phyloP scores from a whole-genome alignment of 83 land plant genomes.

The Diphasiastrum complanatum region DNA sequence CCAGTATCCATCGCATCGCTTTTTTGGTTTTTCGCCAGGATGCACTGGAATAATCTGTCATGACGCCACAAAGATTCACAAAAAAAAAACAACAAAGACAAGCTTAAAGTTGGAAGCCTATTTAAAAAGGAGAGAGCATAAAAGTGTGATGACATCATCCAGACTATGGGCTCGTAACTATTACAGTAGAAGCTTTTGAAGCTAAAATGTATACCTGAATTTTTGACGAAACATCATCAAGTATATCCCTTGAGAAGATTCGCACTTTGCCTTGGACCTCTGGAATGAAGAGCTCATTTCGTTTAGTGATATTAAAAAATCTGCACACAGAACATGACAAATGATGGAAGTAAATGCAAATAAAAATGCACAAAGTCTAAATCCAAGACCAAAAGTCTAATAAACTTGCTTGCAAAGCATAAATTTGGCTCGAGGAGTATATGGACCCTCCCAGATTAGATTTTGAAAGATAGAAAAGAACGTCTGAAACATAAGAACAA shows the following conservation, averaged over 20 bases:
- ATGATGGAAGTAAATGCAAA: no score
- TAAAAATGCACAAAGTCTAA: no score
- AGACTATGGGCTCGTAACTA: background rate
- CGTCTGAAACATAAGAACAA: no score
- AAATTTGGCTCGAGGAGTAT: no score
- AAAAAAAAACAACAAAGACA: background rate
- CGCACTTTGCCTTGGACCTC: constrained; percentile 17
- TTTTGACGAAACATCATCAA: constrained; percentile 11
- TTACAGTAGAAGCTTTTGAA: background rate
- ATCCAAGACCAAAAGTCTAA: no score
- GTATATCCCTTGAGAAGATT: constrained; percentile 16
- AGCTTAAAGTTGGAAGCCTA: background rate
- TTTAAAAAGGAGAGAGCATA: constrained; percentile 2
- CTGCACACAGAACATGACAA: no score
- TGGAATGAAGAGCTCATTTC: constrained; percentile 24
- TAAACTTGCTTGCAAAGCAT: no score
- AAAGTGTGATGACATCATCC: background rate
- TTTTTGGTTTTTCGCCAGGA: constrained; percentile 38
- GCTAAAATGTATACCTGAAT: constrained; percentile 12
- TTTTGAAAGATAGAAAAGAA: no score
- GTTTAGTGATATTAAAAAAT: constrained; percentile 26
- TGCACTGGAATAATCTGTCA: constrained; percentile 33
- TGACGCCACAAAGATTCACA: background rate
- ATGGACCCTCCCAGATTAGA: no score
- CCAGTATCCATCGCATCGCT: constrained; percentile 42